These are phyloP conservation scores for Rhinocladiella mackenziei DNA, from an alignment of 2,329 filamentous ascomycete species.

Conservation along the genomic window DNA sequence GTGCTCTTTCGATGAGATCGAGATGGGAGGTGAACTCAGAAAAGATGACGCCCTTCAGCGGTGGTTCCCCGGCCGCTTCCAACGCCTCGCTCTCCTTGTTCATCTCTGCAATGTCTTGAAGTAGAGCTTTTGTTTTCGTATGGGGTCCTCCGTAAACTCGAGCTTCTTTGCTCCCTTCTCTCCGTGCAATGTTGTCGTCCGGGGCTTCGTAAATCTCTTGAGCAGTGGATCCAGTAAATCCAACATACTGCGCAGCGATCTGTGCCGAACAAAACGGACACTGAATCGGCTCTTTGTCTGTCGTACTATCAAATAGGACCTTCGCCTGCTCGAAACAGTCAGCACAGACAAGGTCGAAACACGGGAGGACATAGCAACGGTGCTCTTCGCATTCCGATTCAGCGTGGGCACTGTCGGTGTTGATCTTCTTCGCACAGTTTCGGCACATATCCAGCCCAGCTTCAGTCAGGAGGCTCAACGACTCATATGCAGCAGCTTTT, in stretches of 20 bases:
- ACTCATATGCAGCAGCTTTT: conserved; percentile 74
- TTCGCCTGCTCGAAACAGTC: conserved; percentile 64
- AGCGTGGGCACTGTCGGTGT: conserved; percentile 48
- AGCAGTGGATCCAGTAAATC: conserved; percentile 59
- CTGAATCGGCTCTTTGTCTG: conserved; percentile 46
- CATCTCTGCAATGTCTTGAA: conserved; percentile 67
- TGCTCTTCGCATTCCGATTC: conserved; percentile 51
- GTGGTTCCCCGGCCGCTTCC: conserved; percentile 58
- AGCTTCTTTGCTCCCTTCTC: conserved; percentile 32
- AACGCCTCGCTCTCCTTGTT: conserved; percentile 56
- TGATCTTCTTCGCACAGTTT: conserved; percentile 64
- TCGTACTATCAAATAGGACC: conserved; percentile 47
- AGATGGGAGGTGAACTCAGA: conserved; percentile 95
- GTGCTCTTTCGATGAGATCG: conserved; percentile 81
- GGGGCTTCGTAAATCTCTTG: conserved; percentile 49
- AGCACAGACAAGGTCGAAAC: conserved; percentile 79
- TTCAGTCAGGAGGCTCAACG: conserved; percentile 78
- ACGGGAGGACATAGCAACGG: conserved; percentile 77
- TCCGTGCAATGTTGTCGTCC: conserved; percentile 53
- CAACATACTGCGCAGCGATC: conserved; percentile 62
- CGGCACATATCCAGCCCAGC: conserved; percentile 72
- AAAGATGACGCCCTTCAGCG: conserved; percentile 90
- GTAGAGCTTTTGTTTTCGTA: conserved; percentile 80
- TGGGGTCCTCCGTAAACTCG: conserved; percentile 73
- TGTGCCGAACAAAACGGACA: conserved; percentile 67